These are phyloP conservation scores for Sordariomycetes sp. DNA, from an alignment of 2,329 filamentous ascomycete species.

Conservation along the genomic window DNA sequence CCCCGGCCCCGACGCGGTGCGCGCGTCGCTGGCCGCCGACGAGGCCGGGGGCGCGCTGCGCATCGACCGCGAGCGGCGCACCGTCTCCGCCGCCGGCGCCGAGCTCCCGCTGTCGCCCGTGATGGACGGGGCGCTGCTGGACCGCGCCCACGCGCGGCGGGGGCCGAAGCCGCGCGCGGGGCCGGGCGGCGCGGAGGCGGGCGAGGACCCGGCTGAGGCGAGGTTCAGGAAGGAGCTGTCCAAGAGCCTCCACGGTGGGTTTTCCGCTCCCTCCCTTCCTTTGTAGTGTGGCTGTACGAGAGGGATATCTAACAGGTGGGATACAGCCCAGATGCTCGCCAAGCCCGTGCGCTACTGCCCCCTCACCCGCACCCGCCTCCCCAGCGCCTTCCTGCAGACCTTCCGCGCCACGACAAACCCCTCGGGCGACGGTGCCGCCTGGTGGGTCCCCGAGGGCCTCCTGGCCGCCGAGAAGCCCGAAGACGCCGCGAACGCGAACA, in stretches of 20 bases:
- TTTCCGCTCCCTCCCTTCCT: neutral
- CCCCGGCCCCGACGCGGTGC: neutral
- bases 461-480: too few species aligned
- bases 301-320: too few species aligned
- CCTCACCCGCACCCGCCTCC: slow-evolving; percentile 36
- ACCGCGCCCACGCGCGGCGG: slow-evolving; percentile 29
- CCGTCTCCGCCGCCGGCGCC: slow-evolving; percentile 32
- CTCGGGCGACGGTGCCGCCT: slow-evolving; percentile 31
- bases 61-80: slow-evolving; percentile 18
- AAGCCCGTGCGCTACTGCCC: slow-evolving; percentile 47
- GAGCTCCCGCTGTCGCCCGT: slow-evolving; percentile 42
- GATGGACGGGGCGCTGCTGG: slow-evolving; percentile 38
- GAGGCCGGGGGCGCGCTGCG: neutral
- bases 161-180: slow-evolving; percentile 22
- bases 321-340: slow-evolving; percentile 48
- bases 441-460: slow-evolving; percentile 39
- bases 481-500: neutral
- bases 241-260: slow-evolving; percentile 54
- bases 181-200: too few species aligned
- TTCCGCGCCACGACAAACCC: slow-evolving; percentile 48
- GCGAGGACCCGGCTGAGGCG: slow-evolving; percentile 17
- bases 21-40: neutral
- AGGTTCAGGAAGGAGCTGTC: slow-evolving; percentile 47
- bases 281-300: neutral
- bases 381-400: slow-evolving; percentile 51